Evolutionary conservation across 768 basidiomycete genomes (phyloP).

Genomic region (Clitopilus hobsonii): DNA sequence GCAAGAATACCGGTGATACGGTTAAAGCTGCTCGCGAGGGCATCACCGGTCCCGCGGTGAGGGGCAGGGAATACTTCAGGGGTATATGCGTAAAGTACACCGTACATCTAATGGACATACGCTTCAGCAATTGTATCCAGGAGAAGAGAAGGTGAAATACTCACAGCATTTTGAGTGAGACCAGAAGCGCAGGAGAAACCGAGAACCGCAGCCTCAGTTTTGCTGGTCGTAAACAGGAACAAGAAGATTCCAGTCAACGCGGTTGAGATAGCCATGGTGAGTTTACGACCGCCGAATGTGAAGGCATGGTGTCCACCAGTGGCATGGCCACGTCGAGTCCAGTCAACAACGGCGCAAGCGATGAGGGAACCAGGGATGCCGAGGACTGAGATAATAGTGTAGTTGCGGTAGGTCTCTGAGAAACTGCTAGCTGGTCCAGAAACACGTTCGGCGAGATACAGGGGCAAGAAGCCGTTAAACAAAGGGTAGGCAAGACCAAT

Average conservation of each 20-base stretch:
- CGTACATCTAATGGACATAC: slow-evolving; percentile 38
- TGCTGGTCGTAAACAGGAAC: slow-evolving; percentile 48
- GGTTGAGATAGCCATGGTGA: slow-evolving; percentile 42
- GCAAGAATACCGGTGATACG: slow-evolving; percentile 42
- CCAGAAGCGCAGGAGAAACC: slow-evolving; percentile 41
- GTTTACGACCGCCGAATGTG: slow-evolving; percentile 38
- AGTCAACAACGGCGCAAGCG: slow-evolving; percentile 40
- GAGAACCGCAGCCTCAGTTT: slow-evolving; percentile 29
- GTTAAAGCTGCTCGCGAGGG: slow-evolving; percentile 44
- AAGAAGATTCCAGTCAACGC: slow-evolving; percentile 41
- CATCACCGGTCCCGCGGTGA: slow-evolving; percentile 52
- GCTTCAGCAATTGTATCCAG: neutral
- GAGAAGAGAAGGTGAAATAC: slow-evolving; percentile 10
- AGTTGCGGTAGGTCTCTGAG: slow-evolving; percentile 39
- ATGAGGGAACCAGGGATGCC: slow-evolving; percentile 45
- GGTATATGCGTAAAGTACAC: slow-evolving; percentile 52
- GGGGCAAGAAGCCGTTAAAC: slow-evolving; percentile 46
- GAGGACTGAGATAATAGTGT: slow-evolving; percentile 41
- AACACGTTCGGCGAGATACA: slow-evolving; percentile 36
- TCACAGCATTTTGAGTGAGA: slow-evolving; percentile 29
- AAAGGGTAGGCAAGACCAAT: slow-evolving; percentile 54
- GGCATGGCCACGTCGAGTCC: slow-evolving; percentile 24
- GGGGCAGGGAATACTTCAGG: slow-evolving; percentile 56
- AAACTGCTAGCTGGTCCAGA: slow-evolving; percentile 18
- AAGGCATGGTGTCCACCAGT: slow-evolving; percentile 14